Percentiles rank a stretch among this genome's conserved stretches.
Evolutionary conservation across 768 basidiomycete genomes (phyloP).

Genomic region (Termitomyces sp.): DNA sequence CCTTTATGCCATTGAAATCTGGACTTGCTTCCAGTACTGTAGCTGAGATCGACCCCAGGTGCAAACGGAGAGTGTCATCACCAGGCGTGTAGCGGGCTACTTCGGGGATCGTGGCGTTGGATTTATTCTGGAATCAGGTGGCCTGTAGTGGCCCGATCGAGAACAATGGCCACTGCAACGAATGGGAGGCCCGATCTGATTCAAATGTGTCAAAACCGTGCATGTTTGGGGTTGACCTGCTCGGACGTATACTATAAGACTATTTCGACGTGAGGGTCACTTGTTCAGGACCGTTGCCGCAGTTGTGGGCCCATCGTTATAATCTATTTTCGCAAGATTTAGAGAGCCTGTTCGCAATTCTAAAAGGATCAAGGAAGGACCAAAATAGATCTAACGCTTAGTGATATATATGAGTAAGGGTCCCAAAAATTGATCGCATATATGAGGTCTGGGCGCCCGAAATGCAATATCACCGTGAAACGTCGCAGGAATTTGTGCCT

Average conservation of each 20-base stretch:
- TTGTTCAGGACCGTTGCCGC: neutral
- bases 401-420: neutral
- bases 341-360: neutral
- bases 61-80: neutral
- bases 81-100: neutral
- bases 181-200: constrained; percentile 8
- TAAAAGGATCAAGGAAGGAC: neutral
- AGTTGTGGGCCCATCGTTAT: constrained; percentile 8
- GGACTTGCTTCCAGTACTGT: neutral
- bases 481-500: neutral
- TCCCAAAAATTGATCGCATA: constrained; percentile 1
- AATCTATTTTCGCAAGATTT: constrained; percentile 6
- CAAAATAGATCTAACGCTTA: neutral
- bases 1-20: neutral
- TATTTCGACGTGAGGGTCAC: constrained; percentile 5
- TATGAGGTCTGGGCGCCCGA: neutral
- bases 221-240: constrained; percentile 7
- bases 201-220: constrained; percentile 4
- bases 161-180: neutral
- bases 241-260: neutral
- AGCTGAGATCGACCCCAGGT: neutral
- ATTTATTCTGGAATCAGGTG: neutral
- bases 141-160: neutral
- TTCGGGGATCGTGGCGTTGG: constrained; percentile 8
- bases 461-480: constrained; percentile 5